Evolutionary conservation across 805 yeast genomes (phyloP).

Genomic region (Kuraishia hungarica): DNA sequence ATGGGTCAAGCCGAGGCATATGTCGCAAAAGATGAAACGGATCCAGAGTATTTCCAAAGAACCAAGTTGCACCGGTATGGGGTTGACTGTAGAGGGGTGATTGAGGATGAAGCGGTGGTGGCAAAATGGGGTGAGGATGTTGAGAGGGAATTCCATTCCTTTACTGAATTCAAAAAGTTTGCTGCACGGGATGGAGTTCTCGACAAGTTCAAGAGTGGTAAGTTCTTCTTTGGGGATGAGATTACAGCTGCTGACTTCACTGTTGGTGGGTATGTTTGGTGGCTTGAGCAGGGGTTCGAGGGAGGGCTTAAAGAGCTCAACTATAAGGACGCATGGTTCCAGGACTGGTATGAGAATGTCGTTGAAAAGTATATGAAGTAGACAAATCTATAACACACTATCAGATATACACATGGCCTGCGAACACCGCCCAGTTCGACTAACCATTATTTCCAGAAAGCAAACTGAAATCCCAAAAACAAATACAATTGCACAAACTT

Average conservation of each 20-base stretch:
- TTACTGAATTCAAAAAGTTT: background rate
- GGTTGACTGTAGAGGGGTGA: background rate
- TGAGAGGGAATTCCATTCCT: background rate
- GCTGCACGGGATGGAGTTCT: background rate
- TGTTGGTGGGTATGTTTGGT: background rate
- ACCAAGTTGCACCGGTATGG: background rate
- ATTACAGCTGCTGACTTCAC: background rate
- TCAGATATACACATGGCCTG: too few species aligned
- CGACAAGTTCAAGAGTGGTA: background rate
- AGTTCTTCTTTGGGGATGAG: background rate
- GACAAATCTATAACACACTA: background rate
- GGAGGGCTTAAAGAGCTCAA: background rate
- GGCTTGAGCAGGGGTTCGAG: background rate
- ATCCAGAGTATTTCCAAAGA: slow-evolving; percentile 1
- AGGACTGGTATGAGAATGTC: background rate
- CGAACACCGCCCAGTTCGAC: too few species aligned
- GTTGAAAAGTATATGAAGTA: background rate
- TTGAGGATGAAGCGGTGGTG: background rate
- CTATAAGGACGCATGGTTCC: background rate
- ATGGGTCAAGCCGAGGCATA: background rate
- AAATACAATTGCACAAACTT: too few species aligned
- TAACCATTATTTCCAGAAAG: background rate
- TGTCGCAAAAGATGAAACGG: background rate
- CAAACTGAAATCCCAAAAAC: too few species aligned
- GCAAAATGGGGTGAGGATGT: background rate